Base-by-base conservation (phyloP, 2,329 filamentous ascomycete genomes). In the Fusarium chaquense region DNA sequence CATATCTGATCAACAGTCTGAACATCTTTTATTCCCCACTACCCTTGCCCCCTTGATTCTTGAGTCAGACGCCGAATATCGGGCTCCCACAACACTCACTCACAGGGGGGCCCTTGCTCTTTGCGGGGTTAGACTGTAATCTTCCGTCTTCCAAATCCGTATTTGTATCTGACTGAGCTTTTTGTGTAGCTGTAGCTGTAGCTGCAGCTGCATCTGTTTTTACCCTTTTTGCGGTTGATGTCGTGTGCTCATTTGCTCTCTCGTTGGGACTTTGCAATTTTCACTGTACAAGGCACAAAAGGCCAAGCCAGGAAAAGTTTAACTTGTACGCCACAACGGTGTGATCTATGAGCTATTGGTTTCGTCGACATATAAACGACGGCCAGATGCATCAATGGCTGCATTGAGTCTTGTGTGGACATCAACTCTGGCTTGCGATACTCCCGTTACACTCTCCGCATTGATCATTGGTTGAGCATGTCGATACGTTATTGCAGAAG, bases 61-160 rank as follows among this genome's bases (percentile, higher is more conserved):
- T 58, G 54, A 58, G 45, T 58, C 54, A 58, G 46, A 58, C 54
- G 54, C 54, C 54, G 54, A 58, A 10, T 28, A 52, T 58, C 54
- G 54, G 54, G 45, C 54, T 32, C 16, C 45, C 33, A 12, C 20
- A 40, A 38, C 54, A 57, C 54, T 57, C 10, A 20, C 18, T 41
- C 54, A 32, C 54, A 58, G 28, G 54, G 54, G 54, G 45, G 18
- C 33, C 54, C 54, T 58, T 52, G 54, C 26, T 41, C 18, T 58
- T 58, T 58, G 54, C 54, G 54, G 54, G 54, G 54, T 58, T 58
- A 52, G 54, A 30, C 45, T 22, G 18, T 18, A 49, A 56, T 40
- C 20, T 10, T 52, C 35, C 22, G 49, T 52, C 28, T 22, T 30
- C 49, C 24, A 24, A 52, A 41, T 20, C 49, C 24, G 13, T n/a